Base-by-base conservation (phyloP, 2,329 filamentous ascomycete species). In the Shiraia bambusicola region DNA sequence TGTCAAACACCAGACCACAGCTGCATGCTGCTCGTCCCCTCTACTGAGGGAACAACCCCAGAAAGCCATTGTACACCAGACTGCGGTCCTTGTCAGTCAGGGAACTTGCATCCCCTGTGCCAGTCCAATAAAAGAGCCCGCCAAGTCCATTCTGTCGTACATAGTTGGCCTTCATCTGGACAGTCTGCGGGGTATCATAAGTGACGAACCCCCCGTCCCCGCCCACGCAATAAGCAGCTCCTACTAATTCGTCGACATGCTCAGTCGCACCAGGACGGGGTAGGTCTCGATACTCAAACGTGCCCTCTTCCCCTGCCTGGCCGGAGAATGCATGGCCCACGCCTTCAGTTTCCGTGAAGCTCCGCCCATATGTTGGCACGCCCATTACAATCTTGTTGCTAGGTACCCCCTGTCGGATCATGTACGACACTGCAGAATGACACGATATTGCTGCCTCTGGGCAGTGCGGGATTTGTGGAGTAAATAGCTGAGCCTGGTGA, bases 121-220 rank as follows among this genome's bases (percentile, higher is more conserved):
- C 86, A 38, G 85, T 83, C 85, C 86, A 91, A 67, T 91, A 93
- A 65, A 90, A 92, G 7, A 93, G 69, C 0, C 88, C 88, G 19
- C 83, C 87, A 13, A 93, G 72, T 19, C 79, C 78, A 55, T 84
- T 83, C 56, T 86, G 79, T 57, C 81, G 84, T 65, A 83, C 87
- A 64, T 84, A 92, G 6, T 75, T 72, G 2, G 85, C 88, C 70
- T 93, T 93, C 65, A 83, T 78, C 66, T 78, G 78, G 25, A 92
- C 87, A 2, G 87, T 90, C 30, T 84, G 80, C 3, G 84, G 82
- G 51, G 86, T 90, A 66, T 93, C 88, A 63, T 92, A 93, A 2
- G 81, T 85, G 29, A 92, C 81, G 52, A 90, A 91, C 0, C 86
- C 87, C 3, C 85, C 85, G 56, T 89, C 86, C 2, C 78, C 82